Base-by-base conservation (phyloP, 2,329 filamentous ascomycete genomes). In the Samsoniella hepiali region DNA sequence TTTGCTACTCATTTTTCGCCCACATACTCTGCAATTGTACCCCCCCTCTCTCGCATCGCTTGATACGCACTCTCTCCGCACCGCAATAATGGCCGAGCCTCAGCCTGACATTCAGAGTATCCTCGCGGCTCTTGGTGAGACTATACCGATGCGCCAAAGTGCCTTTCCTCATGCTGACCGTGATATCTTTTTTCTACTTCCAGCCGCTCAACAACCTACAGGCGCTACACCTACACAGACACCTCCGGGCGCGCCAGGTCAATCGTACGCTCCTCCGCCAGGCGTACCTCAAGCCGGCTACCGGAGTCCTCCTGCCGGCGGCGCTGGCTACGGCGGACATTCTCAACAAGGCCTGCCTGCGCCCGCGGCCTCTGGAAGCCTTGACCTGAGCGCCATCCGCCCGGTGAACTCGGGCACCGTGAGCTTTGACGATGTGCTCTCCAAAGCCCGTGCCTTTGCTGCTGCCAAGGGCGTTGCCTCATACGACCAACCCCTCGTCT, bases 391-490 rank as follows among this genome's bases (percentile, higher is more conserved):
- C 76, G 83, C 85, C 62, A 91, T 95, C 72, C 90, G 90, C 70
- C 91, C 92, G 5, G 84, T 89, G 62, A 91, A 84, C 73, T 91
- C 90, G 36, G 92, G 92, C 64, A 91, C 89, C 27, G 88, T 96
- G 69, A 94, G 88, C 75, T 88, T 96, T 67, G 85, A 89, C 64
- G 91, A 96, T 74, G 90, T 91, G 56, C 88, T 96, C 69, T 91
- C 92, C 45, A 91, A 93, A 74, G 92, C 91, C 54, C 90, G 91
- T 73, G 90, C 88, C 49, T 91, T 91, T 74, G 91, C 92, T 47
- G 87, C 90, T 36, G 89, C 94, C 73, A 91, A 91, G 72, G 91
- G 91, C 65, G 80, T 92, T 40, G 78, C 83, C 44, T 81, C 83
- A 17, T 88, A 88, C 73, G 86, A 89, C 57, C 81, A 85, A 58